phyloP scores from a whole-genome alignment of 345 rosid genomes.

The Linum trigynum region DNA sequence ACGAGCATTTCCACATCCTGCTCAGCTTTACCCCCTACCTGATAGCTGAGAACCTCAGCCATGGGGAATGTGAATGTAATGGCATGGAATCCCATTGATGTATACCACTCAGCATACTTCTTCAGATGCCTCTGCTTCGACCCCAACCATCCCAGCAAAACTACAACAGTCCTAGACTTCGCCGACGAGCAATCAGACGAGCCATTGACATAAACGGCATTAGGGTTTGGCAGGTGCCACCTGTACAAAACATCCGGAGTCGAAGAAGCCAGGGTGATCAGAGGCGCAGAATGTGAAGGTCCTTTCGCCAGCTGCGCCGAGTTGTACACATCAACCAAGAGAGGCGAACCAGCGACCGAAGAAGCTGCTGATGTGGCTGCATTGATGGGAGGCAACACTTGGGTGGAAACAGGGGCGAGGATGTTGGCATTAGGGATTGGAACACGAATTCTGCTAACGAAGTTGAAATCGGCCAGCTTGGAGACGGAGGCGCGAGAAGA shows the following conservation, averaged over 20 bases:
- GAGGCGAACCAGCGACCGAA: slow-evolving; percentile 30
- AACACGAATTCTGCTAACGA: slow-evolving; percentile 38
- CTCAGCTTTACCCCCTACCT: slow-evolving; percentile 91
- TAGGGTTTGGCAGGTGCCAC: slow-evolving; percentile 83
- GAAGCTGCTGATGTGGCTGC: slow-evolving; percentile 14
- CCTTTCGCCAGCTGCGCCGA: slow-evolving; percentile 68
- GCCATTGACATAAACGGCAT: slow-evolving; percentile 47
- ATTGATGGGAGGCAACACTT: slow-evolving; percentile 17
- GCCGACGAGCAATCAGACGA: slow-evolving; percentile 39
- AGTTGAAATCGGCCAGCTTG: slow-evolving; percentile 55
- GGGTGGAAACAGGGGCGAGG: slow-evolving; percentile 24
- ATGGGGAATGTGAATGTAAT: slow-evolving; percentile 91
- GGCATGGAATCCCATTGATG: slow-evolving; percentile 80
- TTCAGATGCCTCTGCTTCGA: slow-evolving; percentile 91
- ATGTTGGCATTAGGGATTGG: slow-evolving; percentile 52
- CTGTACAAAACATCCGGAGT: slow-evolving; percentile 56
- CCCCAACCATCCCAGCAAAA: slow-evolving; percentile 96
- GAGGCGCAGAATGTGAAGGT: slow-evolving; percentile 37
- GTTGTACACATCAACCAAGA: slow-evolving; percentile 45
- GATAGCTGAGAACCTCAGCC: slow-evolving; percentile 71
- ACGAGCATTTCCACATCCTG: slow-evolving; percentile 66
- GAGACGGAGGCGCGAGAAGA: slow-evolving; percentile 45
- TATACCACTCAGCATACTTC: slow-evolving; percentile 95
- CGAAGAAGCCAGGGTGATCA: slow-evolving; percentile 22
- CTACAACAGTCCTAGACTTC: slow-evolving; percentile 83